Conservation (phyloP, 371 early-diverging fungal genomes). For the Conidiobolus incongruus region DNA sequence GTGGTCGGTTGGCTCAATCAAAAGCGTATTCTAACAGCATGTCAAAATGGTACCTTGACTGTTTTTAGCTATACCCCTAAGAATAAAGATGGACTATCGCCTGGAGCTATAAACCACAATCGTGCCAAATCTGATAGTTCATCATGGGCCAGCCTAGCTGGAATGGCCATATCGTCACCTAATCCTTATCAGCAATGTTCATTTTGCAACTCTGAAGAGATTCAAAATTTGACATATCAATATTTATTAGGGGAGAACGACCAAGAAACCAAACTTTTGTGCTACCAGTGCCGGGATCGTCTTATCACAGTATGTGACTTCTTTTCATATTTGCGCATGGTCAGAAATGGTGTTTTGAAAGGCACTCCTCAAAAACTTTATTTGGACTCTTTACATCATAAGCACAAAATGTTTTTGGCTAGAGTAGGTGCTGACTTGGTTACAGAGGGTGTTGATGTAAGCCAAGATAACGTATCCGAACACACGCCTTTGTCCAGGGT, state of each 20-base stretch:
- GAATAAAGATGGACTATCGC: not conserved
- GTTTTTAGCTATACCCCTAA: not conserved
- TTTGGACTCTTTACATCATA: not conserved
- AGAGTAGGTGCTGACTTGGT: constrained; percentile 1
- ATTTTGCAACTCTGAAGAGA: not conserved
- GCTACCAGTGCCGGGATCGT: not conserved
- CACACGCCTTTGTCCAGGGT: no score
- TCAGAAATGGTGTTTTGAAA: not conserved
- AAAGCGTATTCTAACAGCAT: not conserved
- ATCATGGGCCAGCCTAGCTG: no score
- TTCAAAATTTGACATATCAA: not conserved
- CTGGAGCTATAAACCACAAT: not conserved
- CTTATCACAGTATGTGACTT: not conserved
- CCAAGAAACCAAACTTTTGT: not conserved
- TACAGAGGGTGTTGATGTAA: no score
- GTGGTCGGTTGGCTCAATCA: not conserved
- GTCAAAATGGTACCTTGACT: not conserved
- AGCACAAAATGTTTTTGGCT: constrained; percentile 3
- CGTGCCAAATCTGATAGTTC: no score
- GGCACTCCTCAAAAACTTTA: not conserved
- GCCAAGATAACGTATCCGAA: no score
- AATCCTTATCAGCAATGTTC: not conserved
- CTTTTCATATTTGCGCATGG: constrained; percentile 1
- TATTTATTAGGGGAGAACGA: not conserved
- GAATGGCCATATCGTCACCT: no score